Percentiles rank a stretch among this genome's conserved stretches.
Evolutionary conservation across 306 rosid genomes (phyloP).

Genomic region (Prinsepia uniflora): DNA sequence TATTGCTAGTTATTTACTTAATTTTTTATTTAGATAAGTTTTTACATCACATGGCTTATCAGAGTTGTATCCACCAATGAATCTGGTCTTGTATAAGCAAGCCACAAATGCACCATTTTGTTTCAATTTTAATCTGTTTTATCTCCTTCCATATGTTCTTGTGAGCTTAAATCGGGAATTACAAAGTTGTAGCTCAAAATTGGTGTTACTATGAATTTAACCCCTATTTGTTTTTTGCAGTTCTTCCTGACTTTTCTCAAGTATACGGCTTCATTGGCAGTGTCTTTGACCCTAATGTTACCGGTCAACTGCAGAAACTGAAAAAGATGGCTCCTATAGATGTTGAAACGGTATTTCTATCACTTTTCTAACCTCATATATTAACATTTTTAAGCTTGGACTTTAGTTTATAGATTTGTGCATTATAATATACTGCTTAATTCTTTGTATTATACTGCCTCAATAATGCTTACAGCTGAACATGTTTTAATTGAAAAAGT

Average conservation of each 20-base stretch:
- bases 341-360: constrained; percentile 69
- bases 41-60: background rate
- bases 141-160: background rate
- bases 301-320: constrained; percentile 76
- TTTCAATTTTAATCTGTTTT: background rate
- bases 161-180: background rate
- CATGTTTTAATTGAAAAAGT: background rate
- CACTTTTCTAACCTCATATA: constrained; percentile 1
- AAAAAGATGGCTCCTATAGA: constrained; percentile 88
- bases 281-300: constrained; percentile 71
- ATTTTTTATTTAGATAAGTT: background rate
- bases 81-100: background rate
- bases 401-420: background rate
- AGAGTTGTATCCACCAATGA: background rate
- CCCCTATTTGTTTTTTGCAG: constrained; percentile 45
- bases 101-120: background rate
- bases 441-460: background rate
- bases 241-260: constrained; percentile 84
- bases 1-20: background rate
- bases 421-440: background rate
- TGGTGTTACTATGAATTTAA: constrained; percentile 3
- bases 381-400: background rate
- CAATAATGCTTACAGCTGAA: background rate
- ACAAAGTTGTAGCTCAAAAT: background rate
- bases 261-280: constrained; percentile 92